Evolutionary conservation across 2,329 filamentous ascomycete species (phyloP), one percentile per base, ranked within the genome.

Genomic region (Escovopsis weberi): DNA sequence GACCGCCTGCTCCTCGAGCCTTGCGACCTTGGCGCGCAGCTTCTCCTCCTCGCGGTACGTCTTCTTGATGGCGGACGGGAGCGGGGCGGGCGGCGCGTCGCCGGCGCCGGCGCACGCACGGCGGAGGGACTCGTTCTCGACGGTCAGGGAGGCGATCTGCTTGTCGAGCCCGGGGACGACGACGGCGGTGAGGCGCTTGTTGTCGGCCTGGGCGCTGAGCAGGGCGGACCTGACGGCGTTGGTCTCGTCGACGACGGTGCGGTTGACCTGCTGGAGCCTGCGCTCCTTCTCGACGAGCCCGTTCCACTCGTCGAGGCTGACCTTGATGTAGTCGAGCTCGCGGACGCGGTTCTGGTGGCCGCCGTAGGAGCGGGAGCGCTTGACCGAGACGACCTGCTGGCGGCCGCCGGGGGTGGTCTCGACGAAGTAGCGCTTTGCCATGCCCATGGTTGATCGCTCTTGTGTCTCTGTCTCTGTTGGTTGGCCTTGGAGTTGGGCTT

Each of bases 51-150:
- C 59, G 37, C 43, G 50, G 32, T 57, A 52, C 37, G 58, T 54
- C 33, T 53, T 57, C 11, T 32, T 32, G 28, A 32, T 32, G 28
- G 28, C 28, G 28, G 28, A 32, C 8, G 28, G 28, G 28, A 32
- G 28, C 28, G 28, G 28, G 4, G 28, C 28, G 28, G 28, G 28
- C 4, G 28, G 28, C 8, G 28, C 8, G 7, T 9, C 8, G 11
- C 4, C 51, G 2, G 52, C 50, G 26, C 51, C 57, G 28, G 65
- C 62, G 33, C 61, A 46, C 6, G 58, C 55, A n/a, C 56, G 58
- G 11, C 64, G 59, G 5, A 70, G 57, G 7, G 57, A 53, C 12
- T 57, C 53, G 47, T 68, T 68, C 30, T 68, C 63, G 12, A 56
- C 55, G 3, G 51, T 47, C 4, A 69, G 59, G 9, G 53, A 47